Conservation (phyloP, 1,139 yeast genomes). For the Hansenula sp. region DNA sequence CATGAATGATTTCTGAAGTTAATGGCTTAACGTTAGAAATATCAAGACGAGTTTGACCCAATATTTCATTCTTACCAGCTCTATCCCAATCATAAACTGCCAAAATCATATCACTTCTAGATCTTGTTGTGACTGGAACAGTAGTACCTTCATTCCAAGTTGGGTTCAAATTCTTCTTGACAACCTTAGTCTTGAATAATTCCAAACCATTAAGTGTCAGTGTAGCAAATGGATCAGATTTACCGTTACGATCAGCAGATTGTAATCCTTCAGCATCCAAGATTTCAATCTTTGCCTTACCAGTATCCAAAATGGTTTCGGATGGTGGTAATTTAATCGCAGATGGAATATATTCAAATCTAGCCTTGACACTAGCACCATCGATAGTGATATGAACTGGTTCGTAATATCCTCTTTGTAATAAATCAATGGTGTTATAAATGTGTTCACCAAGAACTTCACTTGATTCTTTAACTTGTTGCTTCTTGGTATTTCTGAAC, state of each 20-base stretch:
- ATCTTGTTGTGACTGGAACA: constrained; percentile 60
- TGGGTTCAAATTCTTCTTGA: constrained; percentile 65
- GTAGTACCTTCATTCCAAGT: constrained; percentile 60
- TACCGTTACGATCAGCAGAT: constrained; percentile 67
- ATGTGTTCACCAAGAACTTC: constrained; percentile 47
- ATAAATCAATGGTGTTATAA: constrained; percentile 47
- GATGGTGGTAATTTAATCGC: constrained; percentile 46
- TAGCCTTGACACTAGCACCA: constrained; percentile 40
- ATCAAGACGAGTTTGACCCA: constrained; percentile 51
- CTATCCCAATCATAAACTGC: constrained; percentile 74
- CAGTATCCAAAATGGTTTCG: constrained; percentile 67
- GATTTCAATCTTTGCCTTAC: constrained; percentile 51
- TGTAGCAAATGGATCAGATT: constrained; percentile 64
- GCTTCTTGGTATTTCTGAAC: constrained; percentile 50
- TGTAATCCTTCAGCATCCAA: constrained; percentile 47
- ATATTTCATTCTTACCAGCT: constrained; percentile 58
- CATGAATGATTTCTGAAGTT: constrained; percentile 40
- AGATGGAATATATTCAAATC: constrained; percentile 59
- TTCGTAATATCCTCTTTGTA: constrained; percentile 41
- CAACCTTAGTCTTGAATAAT: constrained; percentile 51
- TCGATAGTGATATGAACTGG: constrained; percentile 45
- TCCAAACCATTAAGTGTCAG: constrained; percentile 50
- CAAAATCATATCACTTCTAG: constrained; percentile 44
- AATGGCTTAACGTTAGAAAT: constrained; percentile 43
- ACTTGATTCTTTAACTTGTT: constrained; percentile 40